Base-by-base conservation (phyloP, 164 flowering plant genomes). In the Piper betle region DNA sequence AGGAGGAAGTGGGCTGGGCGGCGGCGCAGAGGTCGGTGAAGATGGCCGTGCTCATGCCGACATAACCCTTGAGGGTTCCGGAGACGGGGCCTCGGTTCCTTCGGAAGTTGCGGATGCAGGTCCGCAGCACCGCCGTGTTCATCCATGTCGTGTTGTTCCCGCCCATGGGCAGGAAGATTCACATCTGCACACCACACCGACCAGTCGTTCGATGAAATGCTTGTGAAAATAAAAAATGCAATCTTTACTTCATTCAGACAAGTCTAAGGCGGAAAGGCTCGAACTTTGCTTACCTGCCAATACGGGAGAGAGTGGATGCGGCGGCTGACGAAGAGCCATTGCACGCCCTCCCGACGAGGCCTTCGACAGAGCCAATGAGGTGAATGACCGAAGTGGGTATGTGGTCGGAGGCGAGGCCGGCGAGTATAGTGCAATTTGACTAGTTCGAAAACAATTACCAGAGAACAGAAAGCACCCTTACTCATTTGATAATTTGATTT, bases 91-190 rank as follows among this genome's bases (percentile, higher is more conserved):
- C 97, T 6, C 91, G 62, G 71, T 85, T 87, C 20, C 68, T 75
- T n/a, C 87, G 68, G 81, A 90, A 90, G 73, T 89, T 89, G 2
- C 97, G 67, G 57, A 89, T 83, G 67, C 90, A 89, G 1, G 97
- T 86, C n/a, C 86, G 94, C 4, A 89, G 77, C 7, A 89, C 67
- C 52, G 97, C 91, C 43, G 97, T 89, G 83, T 89, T 89, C 97
- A 89, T 89, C 97, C 97, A 89, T 6, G 97, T 87, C 5, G 90
- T 85, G 70, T 92, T 89, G 78, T 90, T 90, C 3, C 94, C 97
- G 63, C 97, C 97, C 87, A 90, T 62, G 58, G 90, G 84, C 37
- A 90, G 64, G 57, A 83, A 83, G 39, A 89, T 70, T 46, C 87
- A 79, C 97, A 87, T 87, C 92, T 88, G 78, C 55, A n/a, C 65